Base-by-base conservation (phyloP, 805 yeast genomes). In the Hanseniaspora nectarophila region DNA sequence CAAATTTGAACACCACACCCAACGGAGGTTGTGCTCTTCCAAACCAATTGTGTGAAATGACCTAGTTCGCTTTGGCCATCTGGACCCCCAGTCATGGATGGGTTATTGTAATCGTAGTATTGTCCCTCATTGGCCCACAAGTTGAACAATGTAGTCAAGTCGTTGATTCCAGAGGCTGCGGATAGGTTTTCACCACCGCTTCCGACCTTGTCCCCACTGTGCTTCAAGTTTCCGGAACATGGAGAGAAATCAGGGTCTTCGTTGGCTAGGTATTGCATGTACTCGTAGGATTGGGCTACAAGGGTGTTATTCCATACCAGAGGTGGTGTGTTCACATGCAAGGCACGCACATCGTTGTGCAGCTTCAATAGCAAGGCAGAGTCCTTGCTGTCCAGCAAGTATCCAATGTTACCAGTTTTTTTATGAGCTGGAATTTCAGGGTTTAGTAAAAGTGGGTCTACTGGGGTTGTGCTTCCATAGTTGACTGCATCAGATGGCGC, bases 21-120 rank as follows among this genome's bases (percentile, higher is more conserved):
- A 18, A 84, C 65, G 57, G 75, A 66, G 8, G 76, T 67, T 38
- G 83, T 68, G 7, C 72, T 59, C 56, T 75, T 75, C 94, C 94
- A 84, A 24, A 84, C 75, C 32, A 82, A 61, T 67, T 84, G 90
- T 15, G 90, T 82, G 70, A 84, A 84, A 63, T 84, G 94, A 53
- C 85, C 85, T 16, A 78, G 75, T 16, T 72, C 71, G 7, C 54
- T 57, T 53, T 67, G 70, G 52, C n/a, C n/a, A n/a, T 72, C 72
- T 58, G 67, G 70, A 53, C 77, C 80, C 55, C 63, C 63, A n/a
- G 57, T 55, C 10, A 44, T 2, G 49, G 63, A 63, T 28, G 80
- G 77, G 47, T 74, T 65, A 44, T 66, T 61, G 67, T 65, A 82
- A 65, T 76, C 68, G 67, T 82, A 84, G 49, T 63, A 55, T 10